Evolutionary conservation across 805 yeast genomes (phyloP).

Genomic region (Helenozyma baotianmanensis): DNA sequence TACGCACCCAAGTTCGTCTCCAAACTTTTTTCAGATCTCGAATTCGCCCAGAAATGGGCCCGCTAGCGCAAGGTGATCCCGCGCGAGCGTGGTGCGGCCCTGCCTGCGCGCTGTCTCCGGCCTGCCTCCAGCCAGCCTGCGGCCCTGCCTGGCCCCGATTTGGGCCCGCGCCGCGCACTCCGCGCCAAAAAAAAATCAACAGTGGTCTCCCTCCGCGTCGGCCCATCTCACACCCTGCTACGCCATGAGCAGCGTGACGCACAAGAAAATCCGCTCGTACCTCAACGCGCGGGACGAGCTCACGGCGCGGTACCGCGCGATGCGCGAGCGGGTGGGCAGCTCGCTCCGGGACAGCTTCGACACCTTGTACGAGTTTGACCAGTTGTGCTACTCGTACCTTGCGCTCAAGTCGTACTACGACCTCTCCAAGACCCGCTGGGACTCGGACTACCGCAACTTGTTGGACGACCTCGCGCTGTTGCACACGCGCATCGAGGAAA

Average conservation of each 20-base stretch:
- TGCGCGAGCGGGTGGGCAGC: slow-evolving; percentile 1
- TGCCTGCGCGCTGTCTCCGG: too few species aligned
- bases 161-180: too few species aligned
- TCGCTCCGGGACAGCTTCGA: slow-evolving; percentile 9
- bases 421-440: slow-evolving; percentile 14
- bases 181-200: neutral
- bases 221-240: too few species aligned
- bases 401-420: slow-evolving; percentile 24
- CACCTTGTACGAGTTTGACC: slow-evolving; percentile 23
- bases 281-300: slow-evolving; percentile 6
- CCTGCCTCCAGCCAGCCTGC: too few species aligned
- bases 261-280: slow-evolving; percentile 10
- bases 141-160: too few species aligned
- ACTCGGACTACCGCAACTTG: slow-evolving; percentile 10
- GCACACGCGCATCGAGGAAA: slow-evolving; percentile 17
- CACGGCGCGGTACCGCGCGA: slow-evolving; percentile 6
- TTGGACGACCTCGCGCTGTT: slow-evolving; percentile 15
- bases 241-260: slow-evolving; percentile 9
- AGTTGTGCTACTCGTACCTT: slow-evolving; percentile 20
- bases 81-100: too few species aligned
- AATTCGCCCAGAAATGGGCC: too few species aligned
- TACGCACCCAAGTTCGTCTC: too few species aligned
- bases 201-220: too few species aligned
- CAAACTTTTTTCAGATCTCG: too few species aligned
- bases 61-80: too few species aligned